These are phyloP conservation scores for Luffa acutangula DNA, from an alignment of 306 rosid species.

Conservation along the genomic window DNA sequence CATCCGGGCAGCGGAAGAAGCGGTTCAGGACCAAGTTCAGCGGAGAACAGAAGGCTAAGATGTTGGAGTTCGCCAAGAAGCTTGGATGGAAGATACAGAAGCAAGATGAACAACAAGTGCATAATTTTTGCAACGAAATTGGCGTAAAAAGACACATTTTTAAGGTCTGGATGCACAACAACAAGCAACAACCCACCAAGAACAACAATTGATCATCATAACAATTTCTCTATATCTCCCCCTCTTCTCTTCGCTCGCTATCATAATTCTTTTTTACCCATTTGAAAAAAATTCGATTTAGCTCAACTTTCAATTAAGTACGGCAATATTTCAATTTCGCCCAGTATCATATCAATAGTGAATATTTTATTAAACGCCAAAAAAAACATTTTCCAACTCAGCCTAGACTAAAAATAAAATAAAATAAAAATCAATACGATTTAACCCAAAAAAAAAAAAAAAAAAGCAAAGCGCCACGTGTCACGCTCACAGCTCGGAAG, in stretches of 20 bases:
- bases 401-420: background rate
- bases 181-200: slow-evolving; percentile 64
- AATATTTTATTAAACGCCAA: background rate
- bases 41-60: slow-evolving; percentile 53
- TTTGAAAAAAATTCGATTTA: too few relatives aligned
- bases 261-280: too few relatives aligned
- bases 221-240: too few relatives aligned
- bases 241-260: too few relatives aligned
- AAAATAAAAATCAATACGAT: background rate
- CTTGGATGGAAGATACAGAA: slow-evolving; percentile 85
- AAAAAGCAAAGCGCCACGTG: too few relatives aligned
- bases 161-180: slow-evolving; percentile 97
- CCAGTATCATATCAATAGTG: background rate
- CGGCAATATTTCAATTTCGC: too few relatives aligned
- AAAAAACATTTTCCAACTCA: background rate
- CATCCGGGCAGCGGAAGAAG: slow-evolving; percentile 32
- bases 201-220: slow-evolving; percentile 20
- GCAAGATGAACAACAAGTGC: slow-evolving; percentile 69
- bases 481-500: slow-evolving; percentile 18
- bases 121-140: slow-evolving; percentile 53
- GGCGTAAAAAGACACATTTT: slow-evolving; percentile 60
- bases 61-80: slow-evolving; percentile 79
- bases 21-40: slow-evolving; percentile 71
- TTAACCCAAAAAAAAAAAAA: background rate
- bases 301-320: too few relatives aligned